These are phyloP conservation scores for Grosmannia clavigera DNA, from an alignment of 2,329 filamentous ascomycete species.

Conservation along the genomic window DNA sequence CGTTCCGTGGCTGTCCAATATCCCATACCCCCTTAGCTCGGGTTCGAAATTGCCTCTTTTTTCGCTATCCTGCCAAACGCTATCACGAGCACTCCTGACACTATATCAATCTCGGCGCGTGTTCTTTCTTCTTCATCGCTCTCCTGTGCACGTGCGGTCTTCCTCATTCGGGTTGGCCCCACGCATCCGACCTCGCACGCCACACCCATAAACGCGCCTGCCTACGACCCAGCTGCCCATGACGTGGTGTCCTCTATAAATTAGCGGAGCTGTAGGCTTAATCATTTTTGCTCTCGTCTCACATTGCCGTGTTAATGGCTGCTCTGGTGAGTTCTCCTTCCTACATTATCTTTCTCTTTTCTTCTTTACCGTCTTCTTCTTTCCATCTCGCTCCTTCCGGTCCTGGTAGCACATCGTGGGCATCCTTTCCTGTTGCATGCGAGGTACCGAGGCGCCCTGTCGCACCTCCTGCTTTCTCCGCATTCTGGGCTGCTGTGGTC, in stretches of 20 bases:
- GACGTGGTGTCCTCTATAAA: not conserved
- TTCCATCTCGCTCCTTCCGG: not conserved
- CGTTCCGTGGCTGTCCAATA: not conserved
- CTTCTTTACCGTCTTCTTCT: not conserved
- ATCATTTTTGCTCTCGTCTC: not conserved
- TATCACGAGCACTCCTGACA: not conserved
- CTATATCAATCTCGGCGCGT: no score
- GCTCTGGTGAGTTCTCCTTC: conserved; percentile 2
- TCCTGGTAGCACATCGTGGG: not conserved
- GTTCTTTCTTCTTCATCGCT: not conserved
- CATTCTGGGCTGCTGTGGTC: not conserved
- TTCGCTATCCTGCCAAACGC: not conserved
- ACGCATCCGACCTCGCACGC: not conserved
- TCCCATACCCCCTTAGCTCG: not conserved
- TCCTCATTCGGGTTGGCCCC: not conserved
- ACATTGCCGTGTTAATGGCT: conserved; percentile 1
- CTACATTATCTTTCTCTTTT: not conserved
- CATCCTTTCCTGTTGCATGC: not conserved
- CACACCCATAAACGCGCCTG: not conserved
- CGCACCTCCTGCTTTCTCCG: not conserved
- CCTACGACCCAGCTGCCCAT: not conserved
- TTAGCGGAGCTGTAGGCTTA: not conserved
- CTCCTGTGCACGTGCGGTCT: not conserved
- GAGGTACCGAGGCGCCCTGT: not conserved
- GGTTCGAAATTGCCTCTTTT: not conserved